A percentile compares a stretch with the other conserved stretches of the same genome.
These are phyloP conservation scores for Bryum argenteum DNA, from an alignment of 225 moss, liverwort and hornwort genomes.

Conservation along the genomic window DNA sequence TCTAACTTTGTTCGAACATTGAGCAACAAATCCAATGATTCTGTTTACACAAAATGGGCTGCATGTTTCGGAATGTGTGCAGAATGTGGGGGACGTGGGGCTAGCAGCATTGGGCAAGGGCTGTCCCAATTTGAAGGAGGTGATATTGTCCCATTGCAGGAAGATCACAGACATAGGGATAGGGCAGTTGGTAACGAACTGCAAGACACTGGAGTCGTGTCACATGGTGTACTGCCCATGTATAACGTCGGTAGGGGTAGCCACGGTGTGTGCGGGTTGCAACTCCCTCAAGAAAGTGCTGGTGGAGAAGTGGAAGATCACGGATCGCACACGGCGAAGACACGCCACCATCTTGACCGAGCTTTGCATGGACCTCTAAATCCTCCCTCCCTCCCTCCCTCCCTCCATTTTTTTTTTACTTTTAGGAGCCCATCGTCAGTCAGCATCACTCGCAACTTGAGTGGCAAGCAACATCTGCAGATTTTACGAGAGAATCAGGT, in stretches of 20 bases:
- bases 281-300: conserved; percentile 70
- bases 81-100: conserved; percentile 75
- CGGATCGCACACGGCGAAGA: conserved; percentile 63
- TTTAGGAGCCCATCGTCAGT: too few relatives aligned
- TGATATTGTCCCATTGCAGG: conserved; percentile 72
- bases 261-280: conserved; percentile 68
- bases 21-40: too few relatives aligned
- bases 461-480: conserved; percentile 18
- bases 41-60: too few relatives aligned
- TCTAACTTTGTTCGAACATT: too few relatives aligned
- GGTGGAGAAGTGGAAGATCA: conserved; percentile 79
- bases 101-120: conserved; percentile 70
- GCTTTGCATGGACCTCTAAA: conserved; percentile 63
- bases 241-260: conserved; percentile 67
- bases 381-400: neutral
- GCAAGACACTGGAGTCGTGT: conserved; percentile 62
- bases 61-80: conserved; percentile 15
- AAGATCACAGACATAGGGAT: conserved; percentile 67
- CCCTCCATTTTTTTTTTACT: conserved; percentile 1
- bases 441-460: conserved; percentile 4
- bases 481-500: conserved; percentile 21
- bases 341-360: conserved; percentile 65
- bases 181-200: conserved; percentile 62
- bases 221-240: conserved; percentile 81
- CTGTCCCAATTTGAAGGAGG: conserved; percentile 68